Conservation (phyloP, 495 filamentous ascomycete genomes). For the Talaromyces adpressus region DNA sequence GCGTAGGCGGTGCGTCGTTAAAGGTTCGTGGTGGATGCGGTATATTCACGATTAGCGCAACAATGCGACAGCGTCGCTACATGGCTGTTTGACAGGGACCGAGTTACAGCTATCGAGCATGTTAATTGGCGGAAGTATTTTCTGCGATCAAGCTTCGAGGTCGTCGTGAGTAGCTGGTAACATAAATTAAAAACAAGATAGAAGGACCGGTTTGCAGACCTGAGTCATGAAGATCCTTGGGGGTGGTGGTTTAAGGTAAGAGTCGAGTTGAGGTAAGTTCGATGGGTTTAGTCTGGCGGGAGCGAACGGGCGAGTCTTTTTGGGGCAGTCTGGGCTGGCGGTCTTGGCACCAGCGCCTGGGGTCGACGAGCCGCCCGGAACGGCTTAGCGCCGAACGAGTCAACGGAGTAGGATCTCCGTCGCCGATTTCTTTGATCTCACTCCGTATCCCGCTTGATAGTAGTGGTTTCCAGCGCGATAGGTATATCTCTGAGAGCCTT, state of each 20-base stretch:
- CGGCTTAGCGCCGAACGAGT: not conserved
- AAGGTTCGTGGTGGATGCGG: not conserved
- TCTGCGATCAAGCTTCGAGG: not conserved
- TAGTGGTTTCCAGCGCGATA: no score
- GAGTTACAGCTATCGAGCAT: not conserved
- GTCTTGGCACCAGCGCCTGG: not conserved
- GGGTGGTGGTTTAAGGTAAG: not conserved
- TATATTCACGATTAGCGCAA: slow-evolving; percentile 1
- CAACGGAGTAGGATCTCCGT: not conserved
- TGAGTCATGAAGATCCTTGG: not conserved
- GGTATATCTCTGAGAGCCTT: no score
- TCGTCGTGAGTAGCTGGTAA: not conserved
- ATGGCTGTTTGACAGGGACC: not conserved
- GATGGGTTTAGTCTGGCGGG: not conserved
- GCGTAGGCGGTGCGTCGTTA: not conserved
- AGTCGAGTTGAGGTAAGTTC: not conserved
- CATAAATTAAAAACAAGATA: not conserved
- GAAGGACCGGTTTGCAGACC: not conserved
- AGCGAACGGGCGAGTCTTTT: not conserved
- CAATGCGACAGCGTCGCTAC: slow-evolving; percentile 10
- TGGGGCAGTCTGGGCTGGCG: not conserved
- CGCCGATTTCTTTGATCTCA: not conserved
- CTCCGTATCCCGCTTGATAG: not conserved
- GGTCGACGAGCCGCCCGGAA: not conserved
- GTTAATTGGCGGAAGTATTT: not conserved